Percentiles rank a stretch among this genome's conserved stretches.
These are phyloP conservation scores for Sphenostylis stenocarpa DNA, from an alignment of 306 rosid genomes.

Conservation along the genomic window DNA sequence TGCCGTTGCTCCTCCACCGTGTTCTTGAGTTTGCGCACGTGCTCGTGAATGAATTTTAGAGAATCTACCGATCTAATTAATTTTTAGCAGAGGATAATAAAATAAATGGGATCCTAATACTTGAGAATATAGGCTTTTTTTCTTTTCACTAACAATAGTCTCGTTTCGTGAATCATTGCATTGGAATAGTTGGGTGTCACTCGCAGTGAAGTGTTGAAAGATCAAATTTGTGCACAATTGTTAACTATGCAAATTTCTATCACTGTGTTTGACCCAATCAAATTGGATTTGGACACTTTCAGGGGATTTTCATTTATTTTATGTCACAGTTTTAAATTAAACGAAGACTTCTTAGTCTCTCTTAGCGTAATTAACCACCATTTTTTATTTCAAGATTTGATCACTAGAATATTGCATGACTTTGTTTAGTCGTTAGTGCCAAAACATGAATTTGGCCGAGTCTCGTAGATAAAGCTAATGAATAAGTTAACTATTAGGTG, in stretches of 20 bases:
- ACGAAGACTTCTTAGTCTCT: not conserved
- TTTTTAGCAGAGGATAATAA: no score
- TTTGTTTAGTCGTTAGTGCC: not conserved
- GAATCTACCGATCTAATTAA: not conserved
- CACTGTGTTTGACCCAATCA: constrained; percentile 22
- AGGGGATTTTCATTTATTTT: not conserved
- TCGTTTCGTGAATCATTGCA: not conserved
- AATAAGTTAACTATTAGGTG: not conserved
- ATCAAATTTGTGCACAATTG: not conserved
- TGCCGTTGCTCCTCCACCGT: no score
- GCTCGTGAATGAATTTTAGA: not conserved
- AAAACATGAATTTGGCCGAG: not conserved
- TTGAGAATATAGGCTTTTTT: no score
- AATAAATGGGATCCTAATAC: no score
- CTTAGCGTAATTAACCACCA: not conserved
- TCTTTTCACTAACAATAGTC: no score
- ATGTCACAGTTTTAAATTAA: not conserved
- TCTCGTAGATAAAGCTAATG: not conserved
- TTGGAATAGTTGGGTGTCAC: not conserved
- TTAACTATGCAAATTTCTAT: not conserved
- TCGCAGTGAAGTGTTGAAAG: not conserved
- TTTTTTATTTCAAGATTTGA: not conserved
- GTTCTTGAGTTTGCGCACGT: not conserved
- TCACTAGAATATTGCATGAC: not conserved
- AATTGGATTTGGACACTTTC: constrained; percentile 19